A percentile compares a stretch with the other conserved stretches of the same genome.
These are phyloP conservation scores for Setomelanomma holmii DNA, from an alignment of 2,329 filamentous ascomycete species.

Conservation along the genomic window DNA sequence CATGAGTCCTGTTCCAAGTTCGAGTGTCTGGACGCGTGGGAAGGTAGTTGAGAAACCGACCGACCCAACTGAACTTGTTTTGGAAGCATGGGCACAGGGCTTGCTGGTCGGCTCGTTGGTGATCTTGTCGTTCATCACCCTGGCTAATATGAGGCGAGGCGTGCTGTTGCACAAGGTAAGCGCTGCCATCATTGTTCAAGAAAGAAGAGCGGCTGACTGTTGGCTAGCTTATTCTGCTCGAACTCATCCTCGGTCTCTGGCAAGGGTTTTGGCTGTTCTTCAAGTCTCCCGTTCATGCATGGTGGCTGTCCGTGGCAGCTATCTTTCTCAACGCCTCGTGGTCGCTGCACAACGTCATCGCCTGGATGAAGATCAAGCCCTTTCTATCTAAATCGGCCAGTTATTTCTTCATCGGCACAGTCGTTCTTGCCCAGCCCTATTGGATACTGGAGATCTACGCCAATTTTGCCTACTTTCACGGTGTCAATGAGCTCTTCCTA, in stretches of 20 bases:
- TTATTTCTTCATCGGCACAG: slow-evolving; percentile 64
- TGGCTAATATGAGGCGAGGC: slow-evolving; percentile 57
- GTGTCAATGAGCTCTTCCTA: slow-evolving; percentile 60
- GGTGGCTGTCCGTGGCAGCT: slow-evolving; percentile 68
- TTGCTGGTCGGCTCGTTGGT: slow-evolving; percentile 53
- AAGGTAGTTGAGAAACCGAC: slow-evolving; percentile 39
- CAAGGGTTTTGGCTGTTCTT: slow-evolving; percentile 68
- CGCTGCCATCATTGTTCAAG: not conserved
- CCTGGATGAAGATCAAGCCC: slow-evolving; percentile 71
- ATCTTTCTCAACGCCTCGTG: slow-evolving; percentile 69
- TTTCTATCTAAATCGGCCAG: slow-evolving; percentile 62
- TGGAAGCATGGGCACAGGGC: slow-evolving; percentile 52
- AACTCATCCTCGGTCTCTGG: slow-evolving; percentile 61
- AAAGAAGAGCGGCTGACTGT: slow-evolving; percentile 25
- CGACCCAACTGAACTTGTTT: slow-evolving; percentile 41
- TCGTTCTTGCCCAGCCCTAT: slow-evolving; percentile 67
- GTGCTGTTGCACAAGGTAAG: slow-evolving; percentile 57
- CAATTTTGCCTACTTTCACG: slow-evolving; percentile 70
- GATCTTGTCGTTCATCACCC: slow-evolving; percentile 57
- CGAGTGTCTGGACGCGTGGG: slow-evolving; percentile 11
- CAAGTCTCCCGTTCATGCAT: slow-evolving; percentile 63
- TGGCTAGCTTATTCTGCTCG: slow-evolving; percentile 55
- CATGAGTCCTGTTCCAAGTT: slow-evolving; percentile 26
- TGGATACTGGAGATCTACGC: slow-evolving; percentile 71
- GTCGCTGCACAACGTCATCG: slow-evolving; percentile 70